Evolutionary conservation across 352 stramenopile genomes (phyloP), one percentile per base, ranked within the genome.

Genomic region (Pythium sp.): DNA sequence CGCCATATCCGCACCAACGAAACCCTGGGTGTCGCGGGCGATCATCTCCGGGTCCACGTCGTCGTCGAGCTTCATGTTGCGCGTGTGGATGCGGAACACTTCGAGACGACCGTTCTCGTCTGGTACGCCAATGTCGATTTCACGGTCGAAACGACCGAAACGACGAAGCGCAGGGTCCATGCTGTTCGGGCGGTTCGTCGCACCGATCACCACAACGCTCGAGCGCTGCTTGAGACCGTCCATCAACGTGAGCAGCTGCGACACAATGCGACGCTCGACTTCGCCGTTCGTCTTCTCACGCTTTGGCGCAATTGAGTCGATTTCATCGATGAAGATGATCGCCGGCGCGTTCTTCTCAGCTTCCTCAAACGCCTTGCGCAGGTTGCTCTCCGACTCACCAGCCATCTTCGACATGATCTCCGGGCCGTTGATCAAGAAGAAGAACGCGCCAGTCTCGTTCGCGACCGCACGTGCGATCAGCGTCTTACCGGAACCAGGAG

Each of bases 241-340:
- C 98, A 99, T 99, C 9, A 99, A 80, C 15, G 98, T 99, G 28
- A 99, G 80, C 65, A 99, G 82, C 86, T 99, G 97, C 69, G 86
- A 98, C 30, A 99, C 98, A 73, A 99, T 99, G 70, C 98, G 94
- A 61, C 96, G 92, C 78, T 99, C 98, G 22, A 99, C 97, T 77
- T 99, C 97, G 43, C 98, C 98, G 75, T 99, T 99, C 22, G 97
- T 98, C 87, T 99, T 99, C 65, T 99, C 98, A 81, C 98, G 88
- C 83, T 99, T 99, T 1, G 98, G 98, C 9, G 97, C 97, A 66
- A 95, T 93, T 15, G 97, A 99, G 76, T 99, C 98, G 71, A 99
- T 99, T 69, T 99, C 98, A 82, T 99, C 98, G 77, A 99, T 99
- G 74, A 99, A 99, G 71, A 99, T 99, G 77, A 99, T 99, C n/a